Conservation (phyloP, 192 early-diverging fungal genomes). For the Coemansia biformis region DNA sequence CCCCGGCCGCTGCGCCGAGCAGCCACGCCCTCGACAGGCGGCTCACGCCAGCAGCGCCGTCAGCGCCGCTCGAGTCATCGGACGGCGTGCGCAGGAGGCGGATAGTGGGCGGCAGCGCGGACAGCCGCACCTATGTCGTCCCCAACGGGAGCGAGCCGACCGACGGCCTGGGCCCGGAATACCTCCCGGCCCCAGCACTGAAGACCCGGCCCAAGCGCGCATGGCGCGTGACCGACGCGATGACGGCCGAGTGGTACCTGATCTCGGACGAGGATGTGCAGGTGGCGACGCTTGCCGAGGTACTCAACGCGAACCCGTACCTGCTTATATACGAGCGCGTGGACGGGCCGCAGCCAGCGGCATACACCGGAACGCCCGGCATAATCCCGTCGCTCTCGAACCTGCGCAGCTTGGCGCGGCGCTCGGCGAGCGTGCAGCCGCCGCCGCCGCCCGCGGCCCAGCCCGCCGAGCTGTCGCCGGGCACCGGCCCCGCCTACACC, state of each 20-base stretch:
- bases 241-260: conserved; percentile 59
- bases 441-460: background rate
- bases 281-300: conserved; percentile 52
- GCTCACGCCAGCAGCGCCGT: conserved; percentile 5
- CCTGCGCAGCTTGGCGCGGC: conserved; percentile 33
- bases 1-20: background rate
- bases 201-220: conserved; percentile 32
- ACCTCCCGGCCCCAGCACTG: conserved; percentile 9
- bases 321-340: conserved; percentile 66
- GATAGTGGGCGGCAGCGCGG: conserved; percentile 28
- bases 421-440: conserved; percentile 33
- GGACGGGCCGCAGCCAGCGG: conserved; percentile 20
- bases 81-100: conserved; percentile 35
- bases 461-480: background rate
- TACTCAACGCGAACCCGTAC: conserved; percentile 67
- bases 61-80: background rate
- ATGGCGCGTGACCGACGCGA: conserved; percentile 40
- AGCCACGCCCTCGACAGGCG: conserved; percentile 20
- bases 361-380: conserved; percentile 32
- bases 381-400: conserved; percentile 42
- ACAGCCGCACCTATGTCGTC: background rate
- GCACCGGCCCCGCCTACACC: background rate
- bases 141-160: conserved; percentile 18
- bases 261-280: conserved; percentile 69
- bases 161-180: conserved; percentile 3